Evolutionary conservation across 2,329 filamentous ascomycete genomes (phyloP), one percentile per base, ranked within the genome.

Genomic region (Blastomyces parvus): DNA sequence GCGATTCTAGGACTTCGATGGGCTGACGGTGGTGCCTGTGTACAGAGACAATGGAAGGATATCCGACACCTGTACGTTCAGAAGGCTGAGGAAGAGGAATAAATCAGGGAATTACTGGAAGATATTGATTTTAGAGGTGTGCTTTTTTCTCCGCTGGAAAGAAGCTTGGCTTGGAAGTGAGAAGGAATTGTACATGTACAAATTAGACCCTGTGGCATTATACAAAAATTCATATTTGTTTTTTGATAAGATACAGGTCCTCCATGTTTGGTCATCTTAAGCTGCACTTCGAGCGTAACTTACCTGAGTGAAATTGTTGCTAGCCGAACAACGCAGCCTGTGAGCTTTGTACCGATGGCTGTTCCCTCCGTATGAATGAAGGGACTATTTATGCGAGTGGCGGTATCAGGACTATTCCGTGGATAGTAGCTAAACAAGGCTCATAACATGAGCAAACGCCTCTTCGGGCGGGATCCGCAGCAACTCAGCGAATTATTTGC

Each of bases 1-100:
- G 19, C 17, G 44, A 40, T 48, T 11, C 30, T 58, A 64, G 61
- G 64, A 61, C 50, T 25, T 5, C 11, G 30, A 33, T 56, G 17
- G 59, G 38, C 62, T 63, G 55, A 69, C 68, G 58, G 68, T 67
- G 64, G 44, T 59, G 25, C 60, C 56, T 48, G 27, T 19, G 13
- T 64, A 71, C 74, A 97, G 93, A 91, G 93, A 74, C 93, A 97
- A 95, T 97, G 94, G 94, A 97, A 97, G 85, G 94, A 99, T 78
- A 97, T 99, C 82, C 93, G 95, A 81, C 81, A 87, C 78, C 88
- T 84, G 79, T 99, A 96, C 79, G 78, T 96, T 73, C 80, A 89
- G 79, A 82, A 83, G 65, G 84, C 82, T 63, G 87, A 89, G 68
- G 84, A 87, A 67, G 86, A 88, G 65, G 79, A 77, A 36, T 59